These are phyloP conservation scores for Toxoplasma gondii DNA, from an alignment of 169 alveolate genomes.

Conservation along the genomic window DNA sequence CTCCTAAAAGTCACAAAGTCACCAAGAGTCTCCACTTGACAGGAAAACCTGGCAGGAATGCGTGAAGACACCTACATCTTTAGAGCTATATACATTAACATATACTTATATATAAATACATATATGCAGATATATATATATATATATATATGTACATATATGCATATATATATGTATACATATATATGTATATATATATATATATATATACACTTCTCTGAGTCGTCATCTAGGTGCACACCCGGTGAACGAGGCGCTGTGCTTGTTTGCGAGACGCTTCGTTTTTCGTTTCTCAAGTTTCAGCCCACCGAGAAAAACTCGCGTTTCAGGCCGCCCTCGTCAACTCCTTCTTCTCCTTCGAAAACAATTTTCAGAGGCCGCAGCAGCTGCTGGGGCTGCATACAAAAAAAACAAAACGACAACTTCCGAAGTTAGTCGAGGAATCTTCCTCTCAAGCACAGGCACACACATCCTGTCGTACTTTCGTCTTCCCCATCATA, in stretches of 20 bases:
- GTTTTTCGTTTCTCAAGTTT: not conserved
- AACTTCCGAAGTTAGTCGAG: not conserved
- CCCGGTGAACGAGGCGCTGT: not conserved
- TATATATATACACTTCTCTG: not conserved
- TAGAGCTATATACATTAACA: too few species aligned
- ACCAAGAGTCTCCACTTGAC: too few species aligned
- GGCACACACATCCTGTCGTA: too few species aligned
- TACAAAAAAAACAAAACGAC: not conserved
- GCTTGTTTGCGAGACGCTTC: not conserved
- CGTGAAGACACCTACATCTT: too few species aligned
- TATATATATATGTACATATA: not conserved
- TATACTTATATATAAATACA: too few species aligned
- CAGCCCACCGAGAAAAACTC: conserved; percentile 86
- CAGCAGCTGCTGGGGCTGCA: conserved; percentile 25
- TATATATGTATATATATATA: not conserved
- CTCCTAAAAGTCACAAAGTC: too few species aligned
- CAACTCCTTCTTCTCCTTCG: conserved; percentile 91
- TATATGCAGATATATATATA: not conserved
- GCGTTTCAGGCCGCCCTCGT: conserved; percentile 92
- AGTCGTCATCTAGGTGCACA: not conserved
- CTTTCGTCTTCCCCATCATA: too few species aligned
- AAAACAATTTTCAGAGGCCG: conserved; percentile 70
- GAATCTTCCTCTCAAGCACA: too few species aligned
- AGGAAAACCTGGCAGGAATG: too few species aligned
- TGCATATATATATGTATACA: not conserved